Evolutionary conservation across 2,329 filamentous ascomycete genomes (phyloP).

Genomic region (Colletotrichum camelliae): DNA sequence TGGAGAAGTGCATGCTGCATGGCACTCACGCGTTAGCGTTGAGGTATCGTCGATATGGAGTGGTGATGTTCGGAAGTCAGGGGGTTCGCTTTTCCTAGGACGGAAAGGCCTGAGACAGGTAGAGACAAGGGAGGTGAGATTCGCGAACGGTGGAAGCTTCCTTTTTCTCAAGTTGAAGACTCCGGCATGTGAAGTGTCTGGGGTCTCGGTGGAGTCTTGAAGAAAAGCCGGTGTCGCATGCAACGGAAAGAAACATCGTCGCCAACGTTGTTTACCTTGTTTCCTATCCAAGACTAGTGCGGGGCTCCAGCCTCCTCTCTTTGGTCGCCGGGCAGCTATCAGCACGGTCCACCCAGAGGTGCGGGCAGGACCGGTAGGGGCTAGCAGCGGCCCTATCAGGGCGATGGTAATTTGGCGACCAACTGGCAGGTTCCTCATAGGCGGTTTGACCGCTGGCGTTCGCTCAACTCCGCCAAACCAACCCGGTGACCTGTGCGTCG

Average conservation of each 20-base stretch:
- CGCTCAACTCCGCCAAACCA: neutral
- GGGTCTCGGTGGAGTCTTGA: neutral
- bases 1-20: slow-evolving; percentile 43
- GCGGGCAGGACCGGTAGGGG: neutral
- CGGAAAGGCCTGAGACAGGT: neutral
- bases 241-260: neutral
- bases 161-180: neutral
- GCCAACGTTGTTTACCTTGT: slow-evolving; percentile 11
- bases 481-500: slow-evolving; percentile 11
- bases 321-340: neutral
- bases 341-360: neutral
- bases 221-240: slow-evolving; percentile 9
- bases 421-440: neutral
- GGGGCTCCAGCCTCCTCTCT: neutral
- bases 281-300: slow-evolving; percentile 15
- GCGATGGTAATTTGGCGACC: neutral
- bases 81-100: neutral
- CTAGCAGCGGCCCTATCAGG: neutral
- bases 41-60: neutral
- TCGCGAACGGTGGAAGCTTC: neutral
- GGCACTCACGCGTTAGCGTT: neutral
- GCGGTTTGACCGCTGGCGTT: neutral
- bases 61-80: neutral
- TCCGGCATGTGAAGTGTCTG: neutral
- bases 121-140: neutral